Base-by-base conservation (phyloP, 2,329 filamentous ascomycete genomes). In the Ascomycota sp. region DNA sequence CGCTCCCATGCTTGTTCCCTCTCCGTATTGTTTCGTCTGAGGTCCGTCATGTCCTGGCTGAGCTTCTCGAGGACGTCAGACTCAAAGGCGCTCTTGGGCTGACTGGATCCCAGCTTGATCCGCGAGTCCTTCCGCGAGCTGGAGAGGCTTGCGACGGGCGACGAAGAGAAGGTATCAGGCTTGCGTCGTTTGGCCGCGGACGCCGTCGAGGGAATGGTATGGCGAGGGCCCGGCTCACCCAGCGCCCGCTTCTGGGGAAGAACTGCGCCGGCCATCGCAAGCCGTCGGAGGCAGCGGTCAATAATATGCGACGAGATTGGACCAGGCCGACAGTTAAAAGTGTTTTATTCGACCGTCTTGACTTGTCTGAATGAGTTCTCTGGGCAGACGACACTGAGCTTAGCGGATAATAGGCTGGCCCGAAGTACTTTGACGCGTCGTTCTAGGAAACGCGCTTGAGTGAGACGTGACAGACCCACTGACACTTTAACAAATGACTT, bases 11-110 rank as follows among this genome's bases (percentile, higher is more conserved):
- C 68, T 54, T 98, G 89, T 51, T 95, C 86, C 52, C 76, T 91
- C 50, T 98, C 89, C 2, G 79, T 66, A 54, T 91, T 95, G 54
- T 68, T 80, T 46, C 80, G 66, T 61, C 84, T 92, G 43, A 91
- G 62, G 13, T 76, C 78, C 21, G 70, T 76, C 39, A 95, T 84
- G 49, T 93, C 83, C 55, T 95, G 86, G 39, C 82, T 89, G 55
- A 98, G 69, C 61, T 92, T 92, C 63, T 93, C 86, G 39, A 98
- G 65, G 2, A 92, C 81, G 50, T 93, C 83, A 37, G 78, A 76
- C 55, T 95, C 89, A 51, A 98, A 98, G 36, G 77, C 69, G 51
- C 83, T 92, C 59, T 92, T 93, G 11, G 70, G 69, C 53, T 84
- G 81, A 44, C 68, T 84, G 2, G 78, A 86, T 40, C 68, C 64